Base-by-base conservation (phyloP, 2,329 filamentous ascomycete genomes). In the Neoarthrinium moseri region DNA sequence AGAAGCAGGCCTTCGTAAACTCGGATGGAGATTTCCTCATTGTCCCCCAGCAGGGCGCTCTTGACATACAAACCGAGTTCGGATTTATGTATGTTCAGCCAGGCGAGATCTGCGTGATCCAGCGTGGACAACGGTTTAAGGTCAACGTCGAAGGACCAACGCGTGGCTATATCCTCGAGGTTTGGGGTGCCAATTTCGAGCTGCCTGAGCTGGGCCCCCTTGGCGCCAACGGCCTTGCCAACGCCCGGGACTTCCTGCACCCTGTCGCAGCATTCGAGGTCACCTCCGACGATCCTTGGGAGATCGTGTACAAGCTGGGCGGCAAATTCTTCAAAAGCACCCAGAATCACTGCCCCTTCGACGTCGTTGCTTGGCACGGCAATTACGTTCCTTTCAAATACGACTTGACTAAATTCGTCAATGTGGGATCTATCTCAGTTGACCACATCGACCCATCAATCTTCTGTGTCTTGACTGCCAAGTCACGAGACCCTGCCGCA, bases 341-440 rank as follows among this genome's bases (percentile, higher is more conserved):
- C 18, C 84, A 88, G 58, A 70, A 70, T 18, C 84, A 87, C 58
- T 83, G 77, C 3, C 84, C 85, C 0, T 89, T 87, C 56, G 84
- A 88, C 53, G 84, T 87, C 1, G 81, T 87, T 0, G 84, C 82
- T 2, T 87, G 84, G 84, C 83, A 87, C 54, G 84, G 84, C n/a
- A 82, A 79, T 42, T 85, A 86, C 55, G 80, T 81, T 44, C 77
- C 76, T 0, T 79, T 73, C 63, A 80, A 80, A 59, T 81, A 81
- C 56, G 76, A 76, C 41, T 58, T 80, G 4, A 76, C 73, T 6
- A 77, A 76, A 47, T 67, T 84, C 70, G 59, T 85, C 73, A 75
- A 76, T 65, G 64, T 80, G 62, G 82, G 78, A 41, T 74, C 71
- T 50, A 75, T 81, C 41, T 77, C 72, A 6, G 77, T 74, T 54